Percentiles rank a stretch among this genome's conserved stretches.
phyloP scores from a whole-genome alignment of 2,329 filamentous ascomycete species.

The Hymenoscyphus linearis region DNA sequence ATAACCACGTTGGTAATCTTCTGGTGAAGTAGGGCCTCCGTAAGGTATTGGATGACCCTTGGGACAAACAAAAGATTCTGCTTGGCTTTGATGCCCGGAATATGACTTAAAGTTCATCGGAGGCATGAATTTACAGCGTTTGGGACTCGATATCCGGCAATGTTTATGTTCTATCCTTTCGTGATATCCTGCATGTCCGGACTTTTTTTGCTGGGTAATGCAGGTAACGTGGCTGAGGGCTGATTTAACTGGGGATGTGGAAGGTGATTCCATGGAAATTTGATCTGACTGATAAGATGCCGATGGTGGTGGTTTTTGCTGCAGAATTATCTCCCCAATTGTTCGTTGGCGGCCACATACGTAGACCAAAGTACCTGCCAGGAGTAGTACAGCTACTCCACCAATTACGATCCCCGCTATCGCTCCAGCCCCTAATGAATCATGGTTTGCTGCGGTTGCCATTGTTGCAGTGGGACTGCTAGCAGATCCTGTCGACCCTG shows the following conservation, averaged over 20 bases:
- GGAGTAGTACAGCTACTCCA: conserved; percentile 17
- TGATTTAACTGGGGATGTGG: conserved; percentile 1
- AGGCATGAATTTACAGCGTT: conserved; percentile 8
- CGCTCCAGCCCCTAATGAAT: conserved; percentile 17
- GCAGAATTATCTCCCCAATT: conserved; percentile 19
- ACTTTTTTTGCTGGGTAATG: neutral
- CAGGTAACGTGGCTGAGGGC: neutral
- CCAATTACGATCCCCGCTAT: conserved; percentile 27
- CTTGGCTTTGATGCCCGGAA: neutral
- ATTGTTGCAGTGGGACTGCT: neutral
- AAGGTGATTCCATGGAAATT: conserved; percentile 11
- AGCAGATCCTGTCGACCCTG: neutral
- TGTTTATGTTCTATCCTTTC: neutral
- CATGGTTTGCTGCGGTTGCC: conserved; percentile 2
- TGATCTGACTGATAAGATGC: neutral
- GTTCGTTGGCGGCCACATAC: conserved; percentile 25
- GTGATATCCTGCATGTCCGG: neutral
- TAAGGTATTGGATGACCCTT: conserved; percentile 2
- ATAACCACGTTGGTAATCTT: neutral
- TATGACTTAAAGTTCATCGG: neutral
- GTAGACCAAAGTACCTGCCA: conserved; percentile 20
- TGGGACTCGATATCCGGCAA: neutral
- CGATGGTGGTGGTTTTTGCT: neutral
- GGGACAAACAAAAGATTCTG: neutral
- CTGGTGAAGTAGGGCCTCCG: conserved; percentile 8